Evolutionary conservation across 192 early-diverging fungal species (phyloP).

Genomic region (Linnemannia hyalina): DNA sequence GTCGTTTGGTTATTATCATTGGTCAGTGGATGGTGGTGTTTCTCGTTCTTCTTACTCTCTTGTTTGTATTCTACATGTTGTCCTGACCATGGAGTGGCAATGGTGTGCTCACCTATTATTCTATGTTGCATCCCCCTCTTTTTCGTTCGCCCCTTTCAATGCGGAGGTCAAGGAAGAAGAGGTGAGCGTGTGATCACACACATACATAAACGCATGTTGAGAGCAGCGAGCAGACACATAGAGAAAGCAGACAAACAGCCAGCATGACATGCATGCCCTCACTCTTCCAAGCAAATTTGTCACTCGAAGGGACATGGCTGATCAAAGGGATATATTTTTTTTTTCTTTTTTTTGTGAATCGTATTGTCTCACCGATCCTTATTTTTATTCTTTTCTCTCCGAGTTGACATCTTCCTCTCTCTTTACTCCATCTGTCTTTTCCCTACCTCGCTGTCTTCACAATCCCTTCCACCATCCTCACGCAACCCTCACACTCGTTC

Average conservation of each 20-base stretch:
- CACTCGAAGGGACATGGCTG: not conserved
- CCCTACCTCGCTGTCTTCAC: not conserved
- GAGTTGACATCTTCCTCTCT: not conserved
- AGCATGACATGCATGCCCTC: not conserved
- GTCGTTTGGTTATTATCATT: no score
- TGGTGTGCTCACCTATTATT: no score
- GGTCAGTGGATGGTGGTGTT: no score
- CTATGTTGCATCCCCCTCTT: no score
- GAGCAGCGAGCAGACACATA: not conserved
- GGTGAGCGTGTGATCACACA: not conserved
- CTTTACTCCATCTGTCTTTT: not conserved
- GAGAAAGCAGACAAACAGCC: not conserved
- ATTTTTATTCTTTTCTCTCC: not conserved
- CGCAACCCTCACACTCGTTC: not conserved
- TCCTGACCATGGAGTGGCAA: no score
- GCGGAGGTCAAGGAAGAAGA: not conserved
- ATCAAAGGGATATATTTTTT: not conserved
- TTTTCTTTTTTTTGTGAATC: not conserved
- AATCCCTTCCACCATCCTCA: not conserved
- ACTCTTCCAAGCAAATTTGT: not conserved
- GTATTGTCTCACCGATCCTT: not conserved
- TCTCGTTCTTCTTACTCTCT: no score
- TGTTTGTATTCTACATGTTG: no score
- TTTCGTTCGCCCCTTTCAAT: no score
- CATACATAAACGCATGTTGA: not conserved